phyloP scores from a whole-genome alignment of 2,329 filamentous ascomycete species.

The Akanthomyces lecanii region DNA sequence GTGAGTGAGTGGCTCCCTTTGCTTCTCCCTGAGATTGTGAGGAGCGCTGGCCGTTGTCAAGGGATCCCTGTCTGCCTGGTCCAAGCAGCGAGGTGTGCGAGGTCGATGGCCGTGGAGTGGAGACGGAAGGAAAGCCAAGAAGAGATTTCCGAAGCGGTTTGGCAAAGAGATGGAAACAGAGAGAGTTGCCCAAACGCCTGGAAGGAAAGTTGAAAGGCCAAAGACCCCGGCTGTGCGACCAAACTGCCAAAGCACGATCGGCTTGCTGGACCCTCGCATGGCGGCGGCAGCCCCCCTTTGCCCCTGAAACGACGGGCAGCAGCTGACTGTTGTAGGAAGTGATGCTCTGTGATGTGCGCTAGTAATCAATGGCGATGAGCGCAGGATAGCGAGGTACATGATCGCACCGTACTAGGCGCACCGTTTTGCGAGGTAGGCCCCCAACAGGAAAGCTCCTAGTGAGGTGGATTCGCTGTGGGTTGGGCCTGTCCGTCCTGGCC shows the following conservation, averaged over 20 bases:
- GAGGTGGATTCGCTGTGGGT: background rate
- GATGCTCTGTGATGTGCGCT: background rate
- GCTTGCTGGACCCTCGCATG: background rate
- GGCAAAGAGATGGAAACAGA: background rate
- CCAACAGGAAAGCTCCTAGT: background rate
- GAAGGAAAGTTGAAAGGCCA: background rate
- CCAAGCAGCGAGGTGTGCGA: background rate
- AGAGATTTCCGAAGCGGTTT: background rate
- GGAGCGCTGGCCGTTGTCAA: background rate
- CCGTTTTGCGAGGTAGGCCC: background rate
- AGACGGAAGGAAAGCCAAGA: background rate
- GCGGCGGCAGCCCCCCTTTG: background rate
- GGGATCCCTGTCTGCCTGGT: background rate
- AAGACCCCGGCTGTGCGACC: background rate
- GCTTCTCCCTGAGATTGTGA: slow-evolving; percentile 4
- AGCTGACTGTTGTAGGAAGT: background rate
- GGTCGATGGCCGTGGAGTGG: background rate
- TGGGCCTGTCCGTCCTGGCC: background rate
- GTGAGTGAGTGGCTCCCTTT: background rate
- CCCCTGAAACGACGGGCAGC: background rate
- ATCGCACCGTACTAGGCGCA: too few species aligned
- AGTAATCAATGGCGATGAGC: background rate
- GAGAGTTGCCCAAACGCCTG: too few species aligned
- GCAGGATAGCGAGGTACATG: background rate
- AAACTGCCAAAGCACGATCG: background rate